Conservation (phyloP, 345 rosid genomes). For the Salix arbutifolia region DNA sequence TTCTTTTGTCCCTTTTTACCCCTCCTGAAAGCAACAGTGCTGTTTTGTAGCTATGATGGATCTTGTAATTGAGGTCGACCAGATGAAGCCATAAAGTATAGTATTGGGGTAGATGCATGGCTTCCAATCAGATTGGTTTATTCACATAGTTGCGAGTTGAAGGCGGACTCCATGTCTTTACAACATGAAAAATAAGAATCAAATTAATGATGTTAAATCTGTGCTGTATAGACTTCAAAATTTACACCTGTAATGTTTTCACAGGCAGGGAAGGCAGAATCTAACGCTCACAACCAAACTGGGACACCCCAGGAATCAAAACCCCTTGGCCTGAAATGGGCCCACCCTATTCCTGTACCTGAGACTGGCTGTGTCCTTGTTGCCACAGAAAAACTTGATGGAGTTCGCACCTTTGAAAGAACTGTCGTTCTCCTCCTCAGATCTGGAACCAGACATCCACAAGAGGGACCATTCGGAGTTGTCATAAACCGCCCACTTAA, state of each 20-base stretch:
- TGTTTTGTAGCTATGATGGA: neutral
- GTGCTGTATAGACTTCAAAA: neutral
- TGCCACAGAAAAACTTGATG: constrained; percentile 92
- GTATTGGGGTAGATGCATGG: neutral
- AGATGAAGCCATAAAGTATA: neutral
- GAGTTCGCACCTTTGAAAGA: constrained; percentile 72
- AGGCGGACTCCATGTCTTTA: neutral
- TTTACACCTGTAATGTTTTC: constrained; percentile 1
- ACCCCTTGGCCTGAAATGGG: constrained; percentile 69
- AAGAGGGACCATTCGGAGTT: constrained; percentile 87
- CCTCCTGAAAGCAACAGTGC: neutral
- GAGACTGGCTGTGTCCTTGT: constrained; percentile 93
- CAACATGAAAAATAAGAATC: neutral
- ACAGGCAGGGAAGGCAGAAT: constrained; percentile 53
- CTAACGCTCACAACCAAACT: constrained; percentile 47
- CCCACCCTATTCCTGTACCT: constrained; percentile 85
- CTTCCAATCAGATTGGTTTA: neutral
- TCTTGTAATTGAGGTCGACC: neutral
- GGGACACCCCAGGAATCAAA: constrained; percentile 42
- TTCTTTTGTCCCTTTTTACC: neutral
- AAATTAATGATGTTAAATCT: neutral
- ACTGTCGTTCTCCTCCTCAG: constrained; percentile 87
- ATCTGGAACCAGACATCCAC: constrained; percentile 78
- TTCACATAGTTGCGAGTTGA: neutral
- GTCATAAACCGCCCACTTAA: constrained; percentile 84